phyloP scores from a whole-genome alignment of 257 asterid species.

The Henckelia pumila region DNA sequence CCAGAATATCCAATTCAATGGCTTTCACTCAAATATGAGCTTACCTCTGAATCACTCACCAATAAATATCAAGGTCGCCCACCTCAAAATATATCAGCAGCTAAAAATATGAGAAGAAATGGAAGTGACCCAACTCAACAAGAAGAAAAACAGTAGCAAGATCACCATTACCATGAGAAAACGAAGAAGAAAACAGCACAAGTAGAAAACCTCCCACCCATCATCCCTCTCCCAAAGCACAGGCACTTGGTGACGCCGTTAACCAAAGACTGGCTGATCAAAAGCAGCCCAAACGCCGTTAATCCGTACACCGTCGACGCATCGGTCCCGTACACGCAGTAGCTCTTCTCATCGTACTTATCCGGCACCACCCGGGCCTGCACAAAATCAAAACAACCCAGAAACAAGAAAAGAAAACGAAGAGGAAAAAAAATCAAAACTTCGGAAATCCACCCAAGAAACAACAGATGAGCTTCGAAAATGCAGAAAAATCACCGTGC shows the following conservation, averaged over 20 bases:
- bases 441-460: neutral
- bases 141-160: slow-evolving; percentile 20
- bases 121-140: slow-evolving; percentile 3
- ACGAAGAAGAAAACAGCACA: slow-evolving; percentile 70
- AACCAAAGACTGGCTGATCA: slow-evolving; percentile 68
- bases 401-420: neutral
- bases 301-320: slow-evolving; percentile 93
- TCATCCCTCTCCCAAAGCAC: slow-evolving; percentile 83
- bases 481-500: slow-evolving; percentile 53
- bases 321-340: slow-evolving; percentile 74
- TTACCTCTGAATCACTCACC: too few relatives aligned
- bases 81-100: too few relatives aligned
- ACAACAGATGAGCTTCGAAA: neutral
- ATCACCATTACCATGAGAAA: slow-evolving; percentile 65
- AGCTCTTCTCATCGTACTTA: slow-evolving; percentile 80
- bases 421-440: neutral
- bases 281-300: slow-evolving; percentile 84
- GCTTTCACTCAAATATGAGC: too few relatives aligned
- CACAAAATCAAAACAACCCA: neutral
- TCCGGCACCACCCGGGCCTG: slow-evolving; percentile 84
- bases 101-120: slow-evolving; percentile 3
- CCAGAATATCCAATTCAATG: too few relatives aligned
- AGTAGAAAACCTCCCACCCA: slow-evolving; percentile 55
- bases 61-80: too few relatives aligned
- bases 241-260: slow-evolving; percentile 87